phyloP scores from a whole-genome alignment of 768 basidiomycete genomes.

The Amanita molliuscula region DNA sequence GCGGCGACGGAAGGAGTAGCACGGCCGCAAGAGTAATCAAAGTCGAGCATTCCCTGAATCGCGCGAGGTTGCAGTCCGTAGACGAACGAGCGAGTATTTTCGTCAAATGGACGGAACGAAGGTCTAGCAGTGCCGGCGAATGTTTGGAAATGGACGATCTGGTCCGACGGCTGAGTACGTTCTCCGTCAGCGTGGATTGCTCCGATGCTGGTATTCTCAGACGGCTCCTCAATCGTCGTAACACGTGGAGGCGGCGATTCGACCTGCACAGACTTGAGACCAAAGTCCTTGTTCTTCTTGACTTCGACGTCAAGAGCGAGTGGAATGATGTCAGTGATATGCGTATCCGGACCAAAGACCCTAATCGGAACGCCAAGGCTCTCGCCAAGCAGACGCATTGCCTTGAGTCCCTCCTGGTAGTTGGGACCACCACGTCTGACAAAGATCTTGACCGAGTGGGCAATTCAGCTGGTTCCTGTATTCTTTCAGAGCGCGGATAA shows the following conservation, averaged over 20 bases:
- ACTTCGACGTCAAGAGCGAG: slow-evolving; percentile 86
- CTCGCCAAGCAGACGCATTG: slow-evolving; percentile 96
- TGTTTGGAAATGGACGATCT: slow-evolving; percentile 82
- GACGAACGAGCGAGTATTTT: slow-evolving; percentile 89
- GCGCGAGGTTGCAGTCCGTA: slow-evolving; percentile 99
- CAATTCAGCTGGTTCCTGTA: slow-evolving; percentile 79
- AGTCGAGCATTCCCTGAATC: slow-evolving; percentile 95
- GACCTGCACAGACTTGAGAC: slow-evolving; percentile 24
- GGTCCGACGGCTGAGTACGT: slow-evolving; percentile 77
- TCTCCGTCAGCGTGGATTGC: slow-evolving; percentile 68
- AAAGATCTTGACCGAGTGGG: slow-evolving; percentile 86
- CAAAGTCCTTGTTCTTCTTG: slow-evolving; percentile 24
- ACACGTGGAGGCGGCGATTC: slow-evolving; percentile 29
- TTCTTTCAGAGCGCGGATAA: slow-evolving; percentile 94
- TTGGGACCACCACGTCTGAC: slow-evolving; percentile 98
- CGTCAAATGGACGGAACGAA: slow-evolving; percentile 87
- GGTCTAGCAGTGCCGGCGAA: slow-evolving; percentile 42
- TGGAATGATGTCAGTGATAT: slow-evolving; percentile 97
- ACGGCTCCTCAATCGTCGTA: slow-evolving; percentile 14
- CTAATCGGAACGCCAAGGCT: slow-evolving; percentile 94
- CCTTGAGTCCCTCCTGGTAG: slow-evolving; percentile 97
- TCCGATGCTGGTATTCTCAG: slow-evolving; percentile 40
- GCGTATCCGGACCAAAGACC: slow-evolving; percentile 96
- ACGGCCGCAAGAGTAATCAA: slow-evolving; percentile 97
- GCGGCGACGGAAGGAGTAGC: slow-evolving; percentile 87